Percentiles rank a stretch among this genome's conserved stretches.
phyloP scores from a whole-genome alignment of 1,284 basidiomycete genomes.

The Sanghuangporus baumii region DNA sequence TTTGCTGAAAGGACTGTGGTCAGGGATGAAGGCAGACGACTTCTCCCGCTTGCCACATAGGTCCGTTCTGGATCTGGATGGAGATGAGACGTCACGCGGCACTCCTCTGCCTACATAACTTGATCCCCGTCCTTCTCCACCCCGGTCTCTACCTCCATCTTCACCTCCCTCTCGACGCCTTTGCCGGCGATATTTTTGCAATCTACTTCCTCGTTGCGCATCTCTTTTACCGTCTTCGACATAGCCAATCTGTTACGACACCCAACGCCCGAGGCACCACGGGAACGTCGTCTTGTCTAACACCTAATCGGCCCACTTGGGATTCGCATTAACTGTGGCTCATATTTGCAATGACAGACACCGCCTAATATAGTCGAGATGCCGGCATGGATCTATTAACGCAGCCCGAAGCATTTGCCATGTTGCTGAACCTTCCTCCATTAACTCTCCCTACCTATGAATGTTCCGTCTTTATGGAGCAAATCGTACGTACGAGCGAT shows the following conservation, averaged over 20 bases:
- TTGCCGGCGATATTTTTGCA: not conserved
- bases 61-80: not conserved
- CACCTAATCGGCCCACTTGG: too few species aligned
- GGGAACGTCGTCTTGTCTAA: too few species aligned
- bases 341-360: too few species aligned
- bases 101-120: not conserved
- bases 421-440: too few species aligned
- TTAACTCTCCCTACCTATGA: too few species aligned
- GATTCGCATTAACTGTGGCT: too few species aligned
- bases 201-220: not conserved
- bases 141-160: not conserved
- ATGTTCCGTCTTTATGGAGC: too few species aligned
- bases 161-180: not conserved
- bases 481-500: too few species aligned
- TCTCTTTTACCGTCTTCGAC: not conserved
- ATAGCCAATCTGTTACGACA: not conserved
- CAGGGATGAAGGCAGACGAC: not conserved
- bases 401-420: too few species aligned
- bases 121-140: not conserved
- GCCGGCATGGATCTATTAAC: too few species aligned
- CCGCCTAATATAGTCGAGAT: too few species aligned
- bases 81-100: not conserved
- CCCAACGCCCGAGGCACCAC: too few species aligned
- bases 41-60: not conserved
- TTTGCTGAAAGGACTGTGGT: not conserved